Conservation (phyloP, 352 stramenopile species). For the Pythium brassicae region DNA sequence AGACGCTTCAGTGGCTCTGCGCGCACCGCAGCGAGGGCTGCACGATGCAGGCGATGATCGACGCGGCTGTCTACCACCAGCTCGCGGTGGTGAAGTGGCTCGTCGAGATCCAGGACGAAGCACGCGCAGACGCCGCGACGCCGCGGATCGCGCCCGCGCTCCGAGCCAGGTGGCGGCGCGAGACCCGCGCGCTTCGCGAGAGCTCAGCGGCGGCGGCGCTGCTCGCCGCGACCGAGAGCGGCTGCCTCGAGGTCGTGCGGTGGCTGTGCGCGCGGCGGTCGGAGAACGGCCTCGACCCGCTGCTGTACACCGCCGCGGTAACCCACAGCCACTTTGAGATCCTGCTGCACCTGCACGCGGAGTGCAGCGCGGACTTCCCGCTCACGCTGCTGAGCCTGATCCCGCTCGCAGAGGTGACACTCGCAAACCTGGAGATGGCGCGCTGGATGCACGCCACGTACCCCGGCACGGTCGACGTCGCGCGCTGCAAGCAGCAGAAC, state of each 20-base stretch:
- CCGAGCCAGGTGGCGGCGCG: background rate
- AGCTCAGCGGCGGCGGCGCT: background rate
- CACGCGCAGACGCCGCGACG: background rate
- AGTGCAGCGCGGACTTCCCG: background rate
- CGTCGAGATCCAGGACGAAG: background rate
- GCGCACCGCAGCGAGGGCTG: background rate
- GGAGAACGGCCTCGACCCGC: background rate
- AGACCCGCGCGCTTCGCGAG: background rate
- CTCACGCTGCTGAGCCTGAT: background rate
- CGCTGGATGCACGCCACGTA: constrained; percentile 1
- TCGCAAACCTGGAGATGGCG: background rate
- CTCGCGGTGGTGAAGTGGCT: constrained; percentile 1
- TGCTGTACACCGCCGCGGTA: background rate
- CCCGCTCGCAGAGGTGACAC: background rate
- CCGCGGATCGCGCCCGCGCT: background rate
- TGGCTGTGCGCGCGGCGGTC: background rate
- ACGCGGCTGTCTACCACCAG: background rate
- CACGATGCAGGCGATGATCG: background rate
- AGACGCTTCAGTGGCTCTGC: background rate
- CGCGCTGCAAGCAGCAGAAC: background rate
- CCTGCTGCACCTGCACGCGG: background rate
- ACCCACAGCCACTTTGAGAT: constrained; percentile 1
- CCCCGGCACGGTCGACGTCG: background rate
- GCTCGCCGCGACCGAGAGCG: background rate
- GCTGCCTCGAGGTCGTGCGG: background rate